Evolutionary conservation across 2,329 filamentous ascomycete genomes (phyloP).

Genomic region (Clarireedia homoeocarpa): DNA sequence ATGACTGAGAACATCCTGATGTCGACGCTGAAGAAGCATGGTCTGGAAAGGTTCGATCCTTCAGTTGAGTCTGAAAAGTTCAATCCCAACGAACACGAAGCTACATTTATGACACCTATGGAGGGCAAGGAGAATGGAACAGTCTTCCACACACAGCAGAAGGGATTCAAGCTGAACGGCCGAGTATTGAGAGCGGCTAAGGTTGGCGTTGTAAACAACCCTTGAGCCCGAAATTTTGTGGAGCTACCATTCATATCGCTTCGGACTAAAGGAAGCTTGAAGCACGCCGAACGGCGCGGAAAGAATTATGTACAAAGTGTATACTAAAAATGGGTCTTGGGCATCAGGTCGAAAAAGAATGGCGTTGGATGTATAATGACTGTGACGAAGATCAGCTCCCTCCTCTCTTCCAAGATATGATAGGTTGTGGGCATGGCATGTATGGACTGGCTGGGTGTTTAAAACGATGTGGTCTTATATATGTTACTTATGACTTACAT

Average conservation of each 20-base stretch:
- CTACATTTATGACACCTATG: constrained; percentile 87
- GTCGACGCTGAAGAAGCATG: constrained; percentile 85
- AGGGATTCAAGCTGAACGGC: constrained; percentile 92
- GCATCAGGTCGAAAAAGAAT: background rate
- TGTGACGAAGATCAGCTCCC: constrained; percentile 8
- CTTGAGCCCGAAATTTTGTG: background rate
- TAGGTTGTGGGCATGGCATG: constrained; percentile 1
- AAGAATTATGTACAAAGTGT: constrained; percentile 10
- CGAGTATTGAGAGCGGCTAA: constrained; percentile 85
- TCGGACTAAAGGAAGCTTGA: too few species aligned
- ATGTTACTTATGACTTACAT: constrained; percentile 3
- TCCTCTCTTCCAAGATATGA: constrained; percentile 9
- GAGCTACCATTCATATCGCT: too few species aligned
- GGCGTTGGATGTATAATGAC: constrained; percentile 11
- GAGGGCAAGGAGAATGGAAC: constrained; percentile 82
- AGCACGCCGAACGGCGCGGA: background rate
- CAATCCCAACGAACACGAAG: constrained; percentile 94
- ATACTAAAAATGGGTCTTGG: constrained; percentile 8
- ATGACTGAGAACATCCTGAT: constrained; percentile 92
- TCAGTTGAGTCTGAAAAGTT: constrained; percentile 68
- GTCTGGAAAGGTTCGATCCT: constrained; percentile 82
- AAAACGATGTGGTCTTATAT: constrained; percentile 3
- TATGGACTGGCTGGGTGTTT: background rate
- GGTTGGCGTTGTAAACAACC: constrained; percentile 91
- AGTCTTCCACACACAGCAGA: constrained; percentile 88